Percentiles rank a stretch among this genome's conserved stretches.
Evolutionary conservation across 1,284 basidiomycete genomes (phyloP).

Genomic region (Cryptococcus amylolentus): DNA sequence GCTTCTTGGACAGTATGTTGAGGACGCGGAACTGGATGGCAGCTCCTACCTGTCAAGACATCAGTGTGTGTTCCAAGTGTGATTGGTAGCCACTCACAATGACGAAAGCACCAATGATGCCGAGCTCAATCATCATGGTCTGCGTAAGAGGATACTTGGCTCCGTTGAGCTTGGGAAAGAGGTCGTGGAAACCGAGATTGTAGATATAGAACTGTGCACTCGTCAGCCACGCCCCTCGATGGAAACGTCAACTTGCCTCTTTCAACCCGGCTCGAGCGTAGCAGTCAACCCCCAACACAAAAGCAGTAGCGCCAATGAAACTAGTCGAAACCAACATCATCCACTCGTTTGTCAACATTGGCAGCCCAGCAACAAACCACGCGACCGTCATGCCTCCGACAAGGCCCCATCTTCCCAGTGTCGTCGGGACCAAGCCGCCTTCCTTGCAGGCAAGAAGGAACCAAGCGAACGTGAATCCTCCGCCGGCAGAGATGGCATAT

Average conservation of each 20-base stretch:
- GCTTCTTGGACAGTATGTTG: constrained; percentile 68
- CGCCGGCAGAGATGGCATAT: constrained; percentile 82
- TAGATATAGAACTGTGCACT: constrained; percentile 73
- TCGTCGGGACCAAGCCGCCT: constrained; percentile 76
- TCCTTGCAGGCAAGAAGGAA: constrained; percentile 80
- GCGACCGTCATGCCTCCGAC: constrained; percentile 62
- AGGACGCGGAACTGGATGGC: constrained; percentile 87
- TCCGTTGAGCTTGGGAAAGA: constrained; percentile 74
- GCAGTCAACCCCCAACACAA: constrained; percentile 90
- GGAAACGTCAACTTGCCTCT: constrained; percentile 54
- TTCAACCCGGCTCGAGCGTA: constrained; percentile 86
- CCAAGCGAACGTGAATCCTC: constrained; percentile 79
- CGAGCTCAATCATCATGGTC: constrained; percentile 89
- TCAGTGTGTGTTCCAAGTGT: neutral
- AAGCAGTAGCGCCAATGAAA: constrained; percentile 76
- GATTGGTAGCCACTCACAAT: constrained; percentile 31
- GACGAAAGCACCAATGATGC: constrained; percentile 70
- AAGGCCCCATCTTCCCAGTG: constrained; percentile 75
- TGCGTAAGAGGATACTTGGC: constrained; percentile 79
- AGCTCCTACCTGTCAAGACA: constrained; percentile 60
- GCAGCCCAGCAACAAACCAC: constrained; percentile 62
- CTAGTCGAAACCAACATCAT: constrained; percentile 74
- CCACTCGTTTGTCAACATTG: constrained; percentile 72
- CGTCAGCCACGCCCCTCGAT: neutral
- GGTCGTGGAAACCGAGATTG: constrained; percentile 69